Conservation (phyloP, 352 stramenopile species). For the Phytopythium montanum region DNA sequence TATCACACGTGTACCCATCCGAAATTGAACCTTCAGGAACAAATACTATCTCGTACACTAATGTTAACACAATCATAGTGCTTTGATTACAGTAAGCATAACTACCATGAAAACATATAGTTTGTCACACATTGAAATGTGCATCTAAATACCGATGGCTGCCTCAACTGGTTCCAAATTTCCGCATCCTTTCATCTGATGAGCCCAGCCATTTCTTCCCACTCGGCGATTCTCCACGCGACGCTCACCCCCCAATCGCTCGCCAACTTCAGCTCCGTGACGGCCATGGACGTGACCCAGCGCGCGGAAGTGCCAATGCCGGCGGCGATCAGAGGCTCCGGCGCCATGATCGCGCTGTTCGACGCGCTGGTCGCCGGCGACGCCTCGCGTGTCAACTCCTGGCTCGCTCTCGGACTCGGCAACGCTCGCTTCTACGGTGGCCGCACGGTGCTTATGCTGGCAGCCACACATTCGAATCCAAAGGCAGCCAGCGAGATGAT, state of each 20-base stretch:
- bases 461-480: conserved; percentile 5
- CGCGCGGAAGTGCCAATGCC: not conserved
- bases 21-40: no score
- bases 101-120: no score
- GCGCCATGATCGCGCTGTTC: not conserved
- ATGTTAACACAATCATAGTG: no score
- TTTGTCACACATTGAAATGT: no score
- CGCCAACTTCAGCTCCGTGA: no score
- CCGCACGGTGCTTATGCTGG: conserved; percentile 15
- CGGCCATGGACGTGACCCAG: not conserved
- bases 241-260: not conserved
- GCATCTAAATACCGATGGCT: no score
- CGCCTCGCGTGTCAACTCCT: not conserved
- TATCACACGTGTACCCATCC: no score
- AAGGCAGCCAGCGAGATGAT: conserved; percentile 7
- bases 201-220: not conserved
- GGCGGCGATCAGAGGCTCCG: not conserved
- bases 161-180: no score
- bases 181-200: no score
- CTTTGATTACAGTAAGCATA: no score
- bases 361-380: conserved; percentile 1
- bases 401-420: not conserved
- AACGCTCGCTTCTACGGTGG: conserved; percentile 9
- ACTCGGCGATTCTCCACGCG: not conserved
- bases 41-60: no score